Evolutionary conservation across 2,329 filamentous ascomycete genomes (phyloP), one percentile per base, ranked within the genome.

Genomic region (Colletotrichum sidae): DNA sequence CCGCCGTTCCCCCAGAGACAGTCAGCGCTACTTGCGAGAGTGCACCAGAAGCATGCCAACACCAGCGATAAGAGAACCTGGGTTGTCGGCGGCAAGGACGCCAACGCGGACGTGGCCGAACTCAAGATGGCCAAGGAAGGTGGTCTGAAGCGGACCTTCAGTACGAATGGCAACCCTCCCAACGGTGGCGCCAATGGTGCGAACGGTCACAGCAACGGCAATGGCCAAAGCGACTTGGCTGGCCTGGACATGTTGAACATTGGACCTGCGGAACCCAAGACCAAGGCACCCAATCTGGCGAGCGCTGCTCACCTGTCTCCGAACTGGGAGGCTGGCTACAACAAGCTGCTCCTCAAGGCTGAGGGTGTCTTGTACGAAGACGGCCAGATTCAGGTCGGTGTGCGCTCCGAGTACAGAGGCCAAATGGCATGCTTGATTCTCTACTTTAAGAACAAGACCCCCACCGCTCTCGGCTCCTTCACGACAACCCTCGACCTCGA

Each of bases 41-140:
- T 99, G 54, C 95, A 99, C 78, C 94, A 97, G 78, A 98, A 97
- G 81, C 94, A 96, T 73, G 92, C 92, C 52, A 92, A 92, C 67
- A 96, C 93, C 12, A 97, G 93, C 75, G 96, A 99, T 77, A 96
- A 96, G 80, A 88, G 95, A 67, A 98, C 96, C 2, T 99, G 96
- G 96, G 90, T 97, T 34, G 92, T 98, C n/a, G 95, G 95, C 68
- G 95, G 94, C 66, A 97, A 97, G 80, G 94, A 96, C 75, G 95
- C 94, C 62, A 97, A 97, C 75, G 83, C 88, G 1, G 93, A 97
- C 73, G 84, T 89, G 49, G 86, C 89, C 60, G 94, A 97, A 76
- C 87, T 97, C 65, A 88, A 88, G 68, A 87, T 97, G 78, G 90
- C 90, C 37, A 93, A 96, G 77, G 91, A 91, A 67, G 90, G 90